A percentile compares a stretch with the other conserved stretches of the same genome.
Conservation (phyloP, 2,329 filamentous ascomycete species). For the Lachnum nothofagi region DNA sequence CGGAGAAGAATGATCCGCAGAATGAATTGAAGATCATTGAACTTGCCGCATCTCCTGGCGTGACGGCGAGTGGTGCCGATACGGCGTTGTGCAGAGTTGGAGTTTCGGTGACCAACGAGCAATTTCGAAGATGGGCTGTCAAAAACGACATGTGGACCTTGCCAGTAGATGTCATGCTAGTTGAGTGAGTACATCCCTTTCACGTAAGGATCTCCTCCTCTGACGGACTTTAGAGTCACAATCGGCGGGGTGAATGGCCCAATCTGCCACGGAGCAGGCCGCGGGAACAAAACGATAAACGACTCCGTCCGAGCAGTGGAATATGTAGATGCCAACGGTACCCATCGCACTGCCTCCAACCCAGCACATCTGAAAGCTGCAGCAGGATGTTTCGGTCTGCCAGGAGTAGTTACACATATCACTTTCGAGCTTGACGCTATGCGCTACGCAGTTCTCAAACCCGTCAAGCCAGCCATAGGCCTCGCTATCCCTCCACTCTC, state of each 20-base stretch:
- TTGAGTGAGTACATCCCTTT: slow-evolving; percentile 32
- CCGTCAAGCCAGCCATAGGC: slow-evolving; percentile 39
- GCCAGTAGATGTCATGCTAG: slow-evolving; percentile 43
- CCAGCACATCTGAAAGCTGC: slow-evolving; percentile 38
- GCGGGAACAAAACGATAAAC: slow-evolving; percentile 39
- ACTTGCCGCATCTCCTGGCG: slow-evolving; percentile 24
- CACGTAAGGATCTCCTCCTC: not conserved
- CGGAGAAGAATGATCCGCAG: slow-evolving; percentile 28
- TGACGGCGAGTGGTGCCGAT: slow-evolving; percentile 20
- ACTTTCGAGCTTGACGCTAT: slow-evolving; percentile 44
- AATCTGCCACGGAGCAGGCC: slow-evolving; percentile 45
- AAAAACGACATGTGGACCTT: slow-evolving; percentile 38
- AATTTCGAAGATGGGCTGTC: slow-evolving; percentile 42
- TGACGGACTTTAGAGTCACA: slow-evolving; percentile 34
- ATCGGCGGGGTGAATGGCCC: slow-evolving; percentile 42
- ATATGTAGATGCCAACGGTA: slow-evolving; percentile 44
- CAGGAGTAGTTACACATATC: slow-evolving; percentile 46
- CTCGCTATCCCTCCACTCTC: slow-evolving; percentile 41
- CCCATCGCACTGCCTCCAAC: slow-evolving; percentile 37
- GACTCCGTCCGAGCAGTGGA: slow-evolving; percentile 44
- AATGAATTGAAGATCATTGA: slow-evolving; percentile 40
- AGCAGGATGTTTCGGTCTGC: slow-evolving; percentile 42
- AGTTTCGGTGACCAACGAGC: slow-evolving; percentile 42
- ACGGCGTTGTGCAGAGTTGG: slow-evolving; percentile 39
- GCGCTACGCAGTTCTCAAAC: slow-evolving; percentile 43